Evolutionary conservation across 2,329 filamentous ascomycete species (phyloP).

Genomic region (Arthrinium puccinioides): DNA sequence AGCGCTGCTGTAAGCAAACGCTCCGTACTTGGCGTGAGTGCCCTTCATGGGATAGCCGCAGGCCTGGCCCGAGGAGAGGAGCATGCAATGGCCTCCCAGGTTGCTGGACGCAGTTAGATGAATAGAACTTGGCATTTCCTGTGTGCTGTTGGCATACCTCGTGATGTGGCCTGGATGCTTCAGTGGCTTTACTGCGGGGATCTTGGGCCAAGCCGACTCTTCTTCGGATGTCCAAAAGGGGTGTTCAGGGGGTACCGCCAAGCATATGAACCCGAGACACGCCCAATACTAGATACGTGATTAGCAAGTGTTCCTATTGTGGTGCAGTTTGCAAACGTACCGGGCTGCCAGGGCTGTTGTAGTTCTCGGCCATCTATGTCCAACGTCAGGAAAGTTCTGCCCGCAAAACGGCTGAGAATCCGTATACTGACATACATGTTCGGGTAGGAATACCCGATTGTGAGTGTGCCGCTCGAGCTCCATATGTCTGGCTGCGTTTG

Average conservation of each 20-base stretch:
- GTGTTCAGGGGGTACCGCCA: conserved; percentile 61
- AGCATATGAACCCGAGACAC: conserved; percentile 68
- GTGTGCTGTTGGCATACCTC: no score
- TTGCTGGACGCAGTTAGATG: no score
- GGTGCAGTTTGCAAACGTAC: no score
- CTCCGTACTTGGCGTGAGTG: conserved; percentile 74
- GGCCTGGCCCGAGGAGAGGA: conserved; percentile 70
- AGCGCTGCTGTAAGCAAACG: conserved; percentile 69
- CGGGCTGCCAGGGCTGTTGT: conserved; percentile 67
- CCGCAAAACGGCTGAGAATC: not conserved
- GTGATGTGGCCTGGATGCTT: conserved; percentile 68
- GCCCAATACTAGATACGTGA: conserved; percentile 67
- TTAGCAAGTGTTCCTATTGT: no score
- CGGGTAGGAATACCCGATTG: conserved; percentile 69
- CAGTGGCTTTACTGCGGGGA: conserved; percentile 55
- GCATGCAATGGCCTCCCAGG: conserved; percentile 67
- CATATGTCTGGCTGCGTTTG: conserved; percentile 69
- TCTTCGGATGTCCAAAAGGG: conserved; percentile 70
- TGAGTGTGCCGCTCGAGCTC: conserved; percentile 66
- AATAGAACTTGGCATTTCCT: no score
- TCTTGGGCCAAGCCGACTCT: conserved; percentile 45
- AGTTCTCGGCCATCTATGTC: conserved; percentile 67
- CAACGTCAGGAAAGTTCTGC: conserved; percentile 5
- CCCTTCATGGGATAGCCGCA: conserved; percentile 78
- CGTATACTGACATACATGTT: conserved; percentile 56